phyloP scores from a whole-genome alignment of 495 filamentous ascomycete species.

The Aspergillus carlsbadensis region DNA sequence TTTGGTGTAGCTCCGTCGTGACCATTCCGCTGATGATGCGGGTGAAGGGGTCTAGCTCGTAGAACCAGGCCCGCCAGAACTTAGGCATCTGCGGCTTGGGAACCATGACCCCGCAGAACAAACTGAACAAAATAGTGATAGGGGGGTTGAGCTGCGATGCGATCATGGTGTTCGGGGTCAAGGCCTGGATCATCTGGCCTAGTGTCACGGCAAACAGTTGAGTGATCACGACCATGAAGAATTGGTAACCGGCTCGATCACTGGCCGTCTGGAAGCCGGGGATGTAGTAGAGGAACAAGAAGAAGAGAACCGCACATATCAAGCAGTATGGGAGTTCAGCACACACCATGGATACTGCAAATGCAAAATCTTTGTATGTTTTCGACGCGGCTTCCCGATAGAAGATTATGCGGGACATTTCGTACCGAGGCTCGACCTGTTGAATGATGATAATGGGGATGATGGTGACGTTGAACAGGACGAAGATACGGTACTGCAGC shows the following conservation, averaged over 20 bases:
- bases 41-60: constrained; percentile 68
- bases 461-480: constrained; percentile 80
- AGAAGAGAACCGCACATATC: constrained; percentile 72
- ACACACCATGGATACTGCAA: constrained; percentile 66
- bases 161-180: constrained; percentile 56
- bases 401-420: constrained; percentile 70
- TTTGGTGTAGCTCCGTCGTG: constrained; percentile 56
- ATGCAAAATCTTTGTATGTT: constrained; percentile 73
- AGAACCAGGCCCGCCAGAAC: constrained; percentile 74
- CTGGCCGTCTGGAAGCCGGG: constrained; percentile 49
- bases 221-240: constrained; percentile 57
- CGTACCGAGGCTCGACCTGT: constrained; percentile 76
- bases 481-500: constrained; percentile 77
- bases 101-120: constrained; percentile 52
- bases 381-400: constrained; percentile 78
- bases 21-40: constrained; percentile 80
- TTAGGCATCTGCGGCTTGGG: constrained; percentile 48
- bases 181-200: constrained; percentile 60
- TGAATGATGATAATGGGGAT: constrained; percentile 74
- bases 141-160: constrained; percentile 57
- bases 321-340: constrained; percentile 77
- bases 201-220: constrained; percentile 60
- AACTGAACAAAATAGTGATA: constrained; percentile 56
- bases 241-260: constrained; percentile 53
- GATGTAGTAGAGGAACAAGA: constrained; percentile 73